These are phyloP conservation scores for Monosporozyma unispora DNA, from an alignment of 805 yeast species.

Conservation along the genomic window DNA sequence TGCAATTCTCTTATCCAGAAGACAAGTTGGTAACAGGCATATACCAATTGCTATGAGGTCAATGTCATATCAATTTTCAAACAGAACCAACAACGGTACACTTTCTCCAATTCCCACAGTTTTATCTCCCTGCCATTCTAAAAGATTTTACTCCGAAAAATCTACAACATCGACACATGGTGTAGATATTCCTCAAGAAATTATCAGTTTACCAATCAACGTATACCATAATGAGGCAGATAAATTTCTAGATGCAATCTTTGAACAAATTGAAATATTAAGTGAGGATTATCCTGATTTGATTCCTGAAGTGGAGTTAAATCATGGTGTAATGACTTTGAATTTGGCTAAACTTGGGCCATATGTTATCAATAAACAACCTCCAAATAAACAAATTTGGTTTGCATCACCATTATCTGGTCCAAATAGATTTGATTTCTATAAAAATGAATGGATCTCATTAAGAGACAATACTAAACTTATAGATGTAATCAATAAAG, in stretches of 20 bases:
- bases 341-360: constrained; percentile 65
- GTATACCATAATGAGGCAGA: constrained; percentile 62
- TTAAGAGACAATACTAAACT: constrained; percentile 52
- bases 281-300: constrained; percentile 54
- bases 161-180: constrained; percentile 41
- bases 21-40: background rate
- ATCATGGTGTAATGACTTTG: constrained; percentile 79
- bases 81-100: too few relatives aligned
- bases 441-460: constrained; percentile 70
- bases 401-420: constrained; percentile 88
- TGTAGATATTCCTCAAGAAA: constrained; percentile 40
- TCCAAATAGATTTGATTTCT: constrained; percentile 75
- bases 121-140: background rate
- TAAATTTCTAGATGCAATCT: constrained; percentile 56
- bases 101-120: too few relatives aligned
- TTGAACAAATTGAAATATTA: constrained; percentile 58
- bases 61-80: background rate
- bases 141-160: constrained; percentile 3
- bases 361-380: constrained; percentile 92
- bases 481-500: constrained; percentile 41
- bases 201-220: constrained; percentile 37
- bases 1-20: background rate
- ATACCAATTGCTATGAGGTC: too few relatives aligned
- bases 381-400: constrained; percentile 97
- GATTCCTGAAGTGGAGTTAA: constrained; percentile 59